A percentile compares a stretch with the other conserved stretches of the same genome.
Evolutionary conservation across 495 filamentous ascomycete species (phyloP).

Genomic region (Barbatosphaeria neglecta): DNA sequence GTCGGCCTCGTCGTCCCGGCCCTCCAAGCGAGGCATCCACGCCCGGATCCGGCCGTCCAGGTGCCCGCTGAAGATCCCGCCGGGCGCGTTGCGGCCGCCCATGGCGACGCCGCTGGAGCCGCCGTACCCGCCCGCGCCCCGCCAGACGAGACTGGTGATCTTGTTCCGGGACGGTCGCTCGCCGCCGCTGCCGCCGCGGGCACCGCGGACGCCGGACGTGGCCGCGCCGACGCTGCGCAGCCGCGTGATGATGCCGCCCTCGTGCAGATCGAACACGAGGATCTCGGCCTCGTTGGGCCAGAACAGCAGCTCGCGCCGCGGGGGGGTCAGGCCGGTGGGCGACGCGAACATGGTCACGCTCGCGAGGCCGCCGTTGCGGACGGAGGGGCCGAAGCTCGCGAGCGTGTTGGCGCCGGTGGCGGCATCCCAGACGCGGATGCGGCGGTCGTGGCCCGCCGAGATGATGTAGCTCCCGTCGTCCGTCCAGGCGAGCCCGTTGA

Average conservation of each 20-base stretch:
- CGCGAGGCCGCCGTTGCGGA: constrained; percentile 60
- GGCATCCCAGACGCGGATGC: constrained; percentile 76
- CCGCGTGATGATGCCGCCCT: constrained; percentile 60
- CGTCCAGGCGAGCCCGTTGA: constrained; percentile 77
- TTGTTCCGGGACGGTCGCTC: constrained; percentile 40
- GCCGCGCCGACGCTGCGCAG: constrained; percentile 48
- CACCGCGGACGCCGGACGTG: constrained; percentile 30
- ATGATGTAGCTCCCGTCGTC: constrained; percentile 63
- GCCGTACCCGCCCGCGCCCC: constrained; percentile 36
- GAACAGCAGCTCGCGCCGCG: constrained; percentile 52
- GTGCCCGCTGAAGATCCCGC: constrained; percentile 46
- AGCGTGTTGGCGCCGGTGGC: constrained; percentile 70
- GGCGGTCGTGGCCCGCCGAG: constrained; percentile 67
- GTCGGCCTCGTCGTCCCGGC: constrained; percentile 32
- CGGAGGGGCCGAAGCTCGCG: constrained; percentile 65
- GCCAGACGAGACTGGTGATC: constrained; percentile 62
- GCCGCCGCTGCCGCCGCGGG: constrained; percentile 10
- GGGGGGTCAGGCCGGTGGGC: constrained; percentile 36
- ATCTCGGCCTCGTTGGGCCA: constrained; percentile 73
- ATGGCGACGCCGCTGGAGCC: constrained; percentile 27
- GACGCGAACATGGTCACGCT: constrained; percentile 50
- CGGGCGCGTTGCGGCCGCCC: constrained; percentile 30
- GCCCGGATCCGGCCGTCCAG: constrained; percentile 45
- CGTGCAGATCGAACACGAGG: constrained; percentile 60
- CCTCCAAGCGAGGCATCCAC: constrained; percentile 43